Percentiles rank a stretch among this genome's conserved stretches.
These are phyloP conservation scores for Zoysia pacifica DNA, from an alignment of 176 grass and related monocot species.

Conservation along the genomic window DNA sequence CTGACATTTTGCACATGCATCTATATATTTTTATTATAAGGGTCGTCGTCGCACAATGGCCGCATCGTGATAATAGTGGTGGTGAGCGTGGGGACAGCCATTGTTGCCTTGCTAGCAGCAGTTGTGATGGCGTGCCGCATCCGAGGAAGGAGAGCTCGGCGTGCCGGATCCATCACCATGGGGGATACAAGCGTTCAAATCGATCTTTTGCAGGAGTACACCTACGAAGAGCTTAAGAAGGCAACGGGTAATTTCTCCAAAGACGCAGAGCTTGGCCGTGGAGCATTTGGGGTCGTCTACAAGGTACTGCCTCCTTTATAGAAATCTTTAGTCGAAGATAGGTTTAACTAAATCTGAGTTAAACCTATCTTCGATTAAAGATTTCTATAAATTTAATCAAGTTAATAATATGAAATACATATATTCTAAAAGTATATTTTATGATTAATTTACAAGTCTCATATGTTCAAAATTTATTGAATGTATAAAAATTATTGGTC, in stretches of 20 bases:
- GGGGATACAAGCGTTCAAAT: not conserved
- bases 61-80: not conserved
- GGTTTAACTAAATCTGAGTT: too few relatives aligned
- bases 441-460: too few relatives aligned
- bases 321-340: too few relatives aligned
- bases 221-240: conserved; percentile 11
- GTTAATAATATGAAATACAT: too few relatives aligned
- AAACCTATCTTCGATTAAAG: too few relatives aligned
- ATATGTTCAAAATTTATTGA: too few relatives aligned
- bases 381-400: too few relatives aligned
- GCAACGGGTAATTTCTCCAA: conserved; percentile 4
- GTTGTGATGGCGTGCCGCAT: not conserved
- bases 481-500: too few relatives aligned
- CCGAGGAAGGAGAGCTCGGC: not conserved
- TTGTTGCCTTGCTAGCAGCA: not conserved
- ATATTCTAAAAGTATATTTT: too few relatives aligned
- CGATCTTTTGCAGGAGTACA: not conserved
- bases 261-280: not conserved
- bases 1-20: too few relatives aligned
- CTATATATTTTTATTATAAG: not conserved
- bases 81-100: not conserved
- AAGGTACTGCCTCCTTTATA: not conserved
- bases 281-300: conserved; percentile 15
- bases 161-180: not conserved
- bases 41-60: not conserved